Conservation (phyloP, 192 early-diverging fungal genomes). For the Coemansia asiatica region DNA sequence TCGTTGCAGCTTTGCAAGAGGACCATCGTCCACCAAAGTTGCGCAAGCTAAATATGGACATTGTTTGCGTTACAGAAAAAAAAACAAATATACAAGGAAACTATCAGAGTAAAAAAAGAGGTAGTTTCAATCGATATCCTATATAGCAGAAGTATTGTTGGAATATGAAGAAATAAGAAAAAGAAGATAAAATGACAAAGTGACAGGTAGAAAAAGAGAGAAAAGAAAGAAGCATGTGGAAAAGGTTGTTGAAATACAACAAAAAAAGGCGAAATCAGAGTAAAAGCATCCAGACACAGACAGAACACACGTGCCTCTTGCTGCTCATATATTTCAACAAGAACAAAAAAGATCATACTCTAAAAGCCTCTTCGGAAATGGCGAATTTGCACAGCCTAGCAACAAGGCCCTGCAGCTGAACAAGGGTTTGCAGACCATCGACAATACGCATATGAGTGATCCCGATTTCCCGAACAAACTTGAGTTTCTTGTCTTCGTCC, state of each 20-base stretch:
- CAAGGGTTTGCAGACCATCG: slow-evolving; percentile 78
- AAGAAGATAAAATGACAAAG: background rate
- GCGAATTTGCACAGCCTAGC: slow-evolving; percentile 61
- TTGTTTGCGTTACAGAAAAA: no score
- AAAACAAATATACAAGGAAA: background rate
- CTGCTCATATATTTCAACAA: no score
- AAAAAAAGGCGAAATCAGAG: background rate
- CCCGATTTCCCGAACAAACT: slow-evolving; percentile 92
- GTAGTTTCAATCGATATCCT: no score
- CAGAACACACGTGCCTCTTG: no score
- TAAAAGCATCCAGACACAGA: background rate
- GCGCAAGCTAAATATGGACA: background rate
- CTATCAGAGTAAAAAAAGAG: background rate
- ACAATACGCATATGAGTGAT: slow-evolving; percentile 87
- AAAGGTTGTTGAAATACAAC: no score
- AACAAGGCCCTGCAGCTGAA: slow-evolving; percentile 86
- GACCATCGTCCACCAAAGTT: background rate
- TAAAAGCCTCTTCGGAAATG: slow-evolving; percentile 21
- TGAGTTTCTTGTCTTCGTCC: slow-evolving; percentile 79
- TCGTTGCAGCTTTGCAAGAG: background rate
- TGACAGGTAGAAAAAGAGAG: background rate
- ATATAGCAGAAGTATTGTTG: no score
- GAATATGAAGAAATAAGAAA: no score
- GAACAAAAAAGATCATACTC: background rate
- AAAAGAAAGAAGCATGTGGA: background rate